A percentile compares a stretch with the other conserved stretches of the same genome.
Evolutionary conservation across 2,329 filamentous ascomycete genomes (phyloP).

Genomic region (Westerdykella sp.): DNA sequence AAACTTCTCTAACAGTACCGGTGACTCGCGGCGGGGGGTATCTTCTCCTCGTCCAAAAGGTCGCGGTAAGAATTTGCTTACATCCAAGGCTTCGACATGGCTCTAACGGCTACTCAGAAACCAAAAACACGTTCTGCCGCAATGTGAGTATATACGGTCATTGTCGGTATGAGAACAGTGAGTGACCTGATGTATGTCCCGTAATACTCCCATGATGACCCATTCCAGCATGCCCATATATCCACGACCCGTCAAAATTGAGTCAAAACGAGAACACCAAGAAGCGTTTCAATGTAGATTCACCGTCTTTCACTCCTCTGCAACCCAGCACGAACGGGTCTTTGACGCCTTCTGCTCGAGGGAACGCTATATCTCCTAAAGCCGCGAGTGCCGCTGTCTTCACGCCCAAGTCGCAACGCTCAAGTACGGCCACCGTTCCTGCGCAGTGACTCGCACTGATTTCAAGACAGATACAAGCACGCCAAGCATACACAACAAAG

Average conservation of each 20-base stretch:
- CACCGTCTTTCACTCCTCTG: slow-evolving; percentile 83
- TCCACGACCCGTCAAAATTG: slow-evolving; percentile 69
- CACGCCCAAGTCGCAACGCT: slow-evolving; percentile 57
- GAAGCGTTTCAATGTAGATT: slow-evolving; percentile 89
- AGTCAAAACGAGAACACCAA: slow-evolving; percentile 52
- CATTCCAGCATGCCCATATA: slow-evolving; percentile 63
- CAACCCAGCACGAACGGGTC: slow-evolving; percentile 44
- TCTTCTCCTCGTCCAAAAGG: slow-evolving; percentile 41
- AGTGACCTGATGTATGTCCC: slow-evolving; percentile 11
- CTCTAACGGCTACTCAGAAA: slow-evolving; percentile 44
- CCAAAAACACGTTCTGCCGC: slow-evolving; percentile 82
- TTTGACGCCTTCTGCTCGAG: slow-evolving; percentile 51
- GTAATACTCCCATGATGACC: slow-evolving; percentile 14
- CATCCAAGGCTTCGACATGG: slow-evolving; percentile 1
- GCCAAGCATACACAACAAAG: slow-evolving; percentile 42
- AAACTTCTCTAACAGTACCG: slow-evolving; percentile 32
- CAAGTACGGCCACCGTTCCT: slow-evolving; percentile 28
- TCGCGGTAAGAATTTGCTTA: slow-evolving; percentile 31
- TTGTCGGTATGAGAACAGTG: slow-evolving; percentile 82
- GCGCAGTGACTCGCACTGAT: slow-evolving; percentile 2
- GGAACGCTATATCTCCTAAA: slow-evolving; percentile 77
- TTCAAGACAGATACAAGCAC: slow-evolving; percentile 35
- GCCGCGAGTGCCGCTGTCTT: slow-evolving; percentile 84
- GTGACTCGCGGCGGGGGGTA: slow-evolving; percentile 38
- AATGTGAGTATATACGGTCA: slow-evolving; percentile 92